Evolutionary conservation across 2,329 filamentous ascomycete species (phyloP).

Genomic region (Epichloe elymi): DNA sequence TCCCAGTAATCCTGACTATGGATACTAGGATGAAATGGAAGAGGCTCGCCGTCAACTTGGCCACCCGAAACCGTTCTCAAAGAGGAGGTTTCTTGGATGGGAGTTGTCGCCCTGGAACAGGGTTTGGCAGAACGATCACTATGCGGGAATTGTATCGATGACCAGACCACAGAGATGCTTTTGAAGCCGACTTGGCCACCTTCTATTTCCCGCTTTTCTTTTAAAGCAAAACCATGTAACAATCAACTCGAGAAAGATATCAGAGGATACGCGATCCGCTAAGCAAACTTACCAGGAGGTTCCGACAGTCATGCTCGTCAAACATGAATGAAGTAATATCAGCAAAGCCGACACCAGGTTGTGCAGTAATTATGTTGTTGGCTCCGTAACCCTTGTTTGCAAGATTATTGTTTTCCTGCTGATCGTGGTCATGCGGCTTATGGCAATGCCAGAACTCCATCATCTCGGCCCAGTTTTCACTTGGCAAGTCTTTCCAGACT

Average conservation of each 20-base stretch:
- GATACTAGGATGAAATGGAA: conserved; percentile 32
- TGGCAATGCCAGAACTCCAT: conserved; percentile 99
- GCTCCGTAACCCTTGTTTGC: conserved; percentile 71
- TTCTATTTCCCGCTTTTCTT: conserved; percentile 38
- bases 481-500: conserved; percentile 84
- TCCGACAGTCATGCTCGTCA: conserved; percentile 48
- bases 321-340: conserved; percentile 70
- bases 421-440: conserved; percentile 57
- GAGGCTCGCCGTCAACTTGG: conserved; percentile 19
- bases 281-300: conserved; percentile 23
- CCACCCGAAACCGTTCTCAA: conserved; percentile 28
- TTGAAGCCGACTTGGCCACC: conserved; percentile 39
- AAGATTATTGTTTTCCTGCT: conserved; percentile 33
- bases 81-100: conserved; percentile 24
- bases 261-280: too few relatives aligned
- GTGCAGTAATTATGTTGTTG: conserved; percentile 56
- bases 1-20: conserved; percentile 33
- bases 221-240: background rate
- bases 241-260: background rate
- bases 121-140: conserved; percentile 26
- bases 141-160: conserved; percentile 60
- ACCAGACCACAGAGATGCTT: conserved; percentile 38
- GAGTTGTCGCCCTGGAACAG: conserved; percentile 12
- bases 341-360: conserved; percentile 58
- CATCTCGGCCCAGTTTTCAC: conserved; percentile 98